phyloP scores from a whole-genome alignment of 2,329 filamentous ascomycete genomes.

The Daldinia eschscholtzii region DNA sequence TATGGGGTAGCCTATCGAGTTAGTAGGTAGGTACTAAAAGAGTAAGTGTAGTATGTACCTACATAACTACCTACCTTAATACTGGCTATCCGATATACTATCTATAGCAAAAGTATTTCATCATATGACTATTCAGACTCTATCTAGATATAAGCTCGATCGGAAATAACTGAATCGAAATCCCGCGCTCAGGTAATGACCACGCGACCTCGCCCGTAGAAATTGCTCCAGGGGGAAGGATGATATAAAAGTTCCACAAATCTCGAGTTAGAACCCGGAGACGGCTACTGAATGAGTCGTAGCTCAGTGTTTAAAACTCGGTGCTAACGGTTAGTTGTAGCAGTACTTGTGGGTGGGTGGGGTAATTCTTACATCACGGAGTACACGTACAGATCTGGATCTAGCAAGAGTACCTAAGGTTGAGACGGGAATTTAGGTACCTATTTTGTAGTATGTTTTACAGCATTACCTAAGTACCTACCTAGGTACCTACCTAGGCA shows the following conservation, averaged over 20 bases:
- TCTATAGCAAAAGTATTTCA: constrained; percentile 6
- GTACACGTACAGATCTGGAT: constrained; percentile 11
- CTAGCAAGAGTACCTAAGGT: background rate
- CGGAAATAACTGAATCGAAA: constrained; percentile 19
- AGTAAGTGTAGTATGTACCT: no score
- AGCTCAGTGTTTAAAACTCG: constrained; percentile 16
- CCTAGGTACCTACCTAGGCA: no score
- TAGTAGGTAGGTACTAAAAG: background rate
- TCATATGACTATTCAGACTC: constrained; percentile 24
- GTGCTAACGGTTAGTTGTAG: background rate
- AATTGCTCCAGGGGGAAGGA: constrained; percentile 15
- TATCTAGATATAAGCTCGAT: background rate
- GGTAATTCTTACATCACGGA: constrained; percentile 1
- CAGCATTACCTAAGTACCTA: no score
- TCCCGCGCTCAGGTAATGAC: constrained; percentile 27
- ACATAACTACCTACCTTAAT: no score
- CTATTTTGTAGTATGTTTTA: background rate
- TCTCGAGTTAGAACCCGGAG: constrained; percentile 27
- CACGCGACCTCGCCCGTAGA: constrained; percentile 6
- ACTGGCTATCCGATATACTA: background rate
- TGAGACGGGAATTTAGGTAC: background rate
- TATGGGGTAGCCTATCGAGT: constrained; percentile 3
- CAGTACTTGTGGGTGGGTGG: background rate
- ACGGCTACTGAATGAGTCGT: constrained; percentile 27
- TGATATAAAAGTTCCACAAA: constrained; percentile 22